A percentile compares a stretch with the other conserved stretches of the same genome.
Conservation (phyloP, 352 stramenopile species). For the Phytophthora pistaciae region DNA sequence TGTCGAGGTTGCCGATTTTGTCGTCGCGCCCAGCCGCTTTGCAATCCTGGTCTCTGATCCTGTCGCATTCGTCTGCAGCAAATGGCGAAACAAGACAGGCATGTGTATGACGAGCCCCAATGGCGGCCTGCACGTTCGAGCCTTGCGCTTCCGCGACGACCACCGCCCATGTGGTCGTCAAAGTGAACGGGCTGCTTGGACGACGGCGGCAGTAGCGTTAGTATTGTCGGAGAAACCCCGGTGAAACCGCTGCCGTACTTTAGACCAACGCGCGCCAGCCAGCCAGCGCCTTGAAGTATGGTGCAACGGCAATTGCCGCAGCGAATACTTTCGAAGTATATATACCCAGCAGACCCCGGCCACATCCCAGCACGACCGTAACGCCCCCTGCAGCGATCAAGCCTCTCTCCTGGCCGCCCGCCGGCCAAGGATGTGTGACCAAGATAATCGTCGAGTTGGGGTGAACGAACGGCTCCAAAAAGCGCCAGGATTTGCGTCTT, state of each 20-base stretch:
- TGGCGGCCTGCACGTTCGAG: background rate
- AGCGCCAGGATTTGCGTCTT: no score
- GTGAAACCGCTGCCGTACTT: background rate
- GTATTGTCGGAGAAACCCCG: no score
- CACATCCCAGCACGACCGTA: no score
- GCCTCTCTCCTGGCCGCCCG: no score
- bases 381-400: no score
- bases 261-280: slow-evolving; percentile 2
- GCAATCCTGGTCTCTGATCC: background rate
- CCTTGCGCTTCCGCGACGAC: no score
- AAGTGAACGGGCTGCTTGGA: background rate
- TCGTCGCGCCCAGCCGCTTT: no score
- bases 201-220: no score
- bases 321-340: no score
- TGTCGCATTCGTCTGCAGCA: background rate
- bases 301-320: background rate
- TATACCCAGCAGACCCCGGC: no score
- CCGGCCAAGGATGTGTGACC: no score
- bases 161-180: background rate
- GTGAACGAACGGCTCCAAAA: slow-evolving; percentile 9
- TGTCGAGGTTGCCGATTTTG: no score
- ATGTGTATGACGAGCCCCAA: background rate
- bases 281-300: background rate
- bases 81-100: background rate
- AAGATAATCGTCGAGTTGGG: slow-evolving; percentile 8